phyloP scores from a whole-genome alignment of 208 protist genomes.

The Trichomonas gallinae region DNA sequence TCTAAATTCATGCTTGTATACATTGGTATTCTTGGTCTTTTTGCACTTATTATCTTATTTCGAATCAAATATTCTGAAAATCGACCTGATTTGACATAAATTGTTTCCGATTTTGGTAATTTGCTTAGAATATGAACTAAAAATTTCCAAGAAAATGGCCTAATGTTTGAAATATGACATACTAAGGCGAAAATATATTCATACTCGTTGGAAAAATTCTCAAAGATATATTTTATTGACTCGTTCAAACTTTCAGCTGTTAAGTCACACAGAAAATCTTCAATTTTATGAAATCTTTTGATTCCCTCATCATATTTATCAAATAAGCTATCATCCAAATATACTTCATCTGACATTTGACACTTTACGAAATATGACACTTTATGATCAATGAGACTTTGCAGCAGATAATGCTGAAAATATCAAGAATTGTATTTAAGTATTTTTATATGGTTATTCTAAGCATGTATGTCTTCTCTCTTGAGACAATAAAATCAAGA shows the following conservation, averaged over 20 bases:
- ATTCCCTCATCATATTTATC: not conserved
- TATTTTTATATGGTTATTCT: too few relatives aligned
- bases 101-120: not conserved
- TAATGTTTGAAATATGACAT: not conserved
- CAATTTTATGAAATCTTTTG: not conserved
- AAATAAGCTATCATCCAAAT: not conserved
- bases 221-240: not conserved
- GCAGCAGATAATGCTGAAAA: too few relatives aligned
- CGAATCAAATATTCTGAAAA: not conserved
- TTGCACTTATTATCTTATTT: not conserved
- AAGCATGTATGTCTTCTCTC: too few relatives aligned
- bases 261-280: not conserved
- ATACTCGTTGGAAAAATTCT: not conserved
- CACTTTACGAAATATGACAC: too few relatives aligned
- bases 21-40: not conserved
- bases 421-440: too few relatives aligned
- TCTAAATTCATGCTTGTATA: not conserved
- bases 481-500: too few relatives aligned
- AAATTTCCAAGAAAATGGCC: not conserved
- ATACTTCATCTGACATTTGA: not conserved
- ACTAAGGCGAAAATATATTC: not conserved
- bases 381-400: too few relatives aligned
- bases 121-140: not conserved
- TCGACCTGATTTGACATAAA: not conserved
- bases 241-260: not conserved